Base-by-base conservation (phyloP, 176 grass and related monocot species). In the Melocanna baccifera region DNA sequence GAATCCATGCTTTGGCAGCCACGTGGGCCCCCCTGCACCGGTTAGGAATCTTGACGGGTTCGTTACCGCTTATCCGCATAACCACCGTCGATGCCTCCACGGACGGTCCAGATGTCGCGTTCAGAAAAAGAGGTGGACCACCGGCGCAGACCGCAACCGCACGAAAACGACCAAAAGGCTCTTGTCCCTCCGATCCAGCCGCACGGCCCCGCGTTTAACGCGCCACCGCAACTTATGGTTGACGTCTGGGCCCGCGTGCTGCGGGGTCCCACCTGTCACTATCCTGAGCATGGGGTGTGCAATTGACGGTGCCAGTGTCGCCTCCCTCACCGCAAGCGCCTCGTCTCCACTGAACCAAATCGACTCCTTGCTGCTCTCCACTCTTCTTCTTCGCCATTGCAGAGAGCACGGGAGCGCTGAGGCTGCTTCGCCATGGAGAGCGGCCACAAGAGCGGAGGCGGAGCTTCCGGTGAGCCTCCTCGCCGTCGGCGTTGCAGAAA, bases 371-470 rank as follows among this genome's bases (percentile, higher is more conserved):
- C 20, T 23, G 1, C 19, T 5, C 50, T 29, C 34, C 61, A 42
- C 46, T n/a, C 34, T 0, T 22, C 63, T 7, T 40, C 81, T 20
- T 66, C 88, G 78, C 78, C 73, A 62, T 73, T 30, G 46, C 26
- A 28, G 88, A 28, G 88, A 57, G 62, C 87, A 20, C 62, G 18
- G 75, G 43, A 62, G 13, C n/a, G n/a, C 36, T 52, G 3, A 1
- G 39, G 30, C 42, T 26, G 69, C 80, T 32, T 4, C 20, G 8
- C 22, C 79, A 90, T 90, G 88, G 84, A 90, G 40, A 79, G 46
- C 67, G 58, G 37, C 1, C 67, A 79, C 39, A 90, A 32, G 73
- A 67, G 70, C 23, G 55, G 42, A 40, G 28, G 34, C 47, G 67
- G 16, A 4, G 23, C 71, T 12, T 6, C 78, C 7, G 88, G 88